Evolutionary conservation across 805 yeast genomes (phyloP).

Genomic region (Starmera dryadoides): DNA sequence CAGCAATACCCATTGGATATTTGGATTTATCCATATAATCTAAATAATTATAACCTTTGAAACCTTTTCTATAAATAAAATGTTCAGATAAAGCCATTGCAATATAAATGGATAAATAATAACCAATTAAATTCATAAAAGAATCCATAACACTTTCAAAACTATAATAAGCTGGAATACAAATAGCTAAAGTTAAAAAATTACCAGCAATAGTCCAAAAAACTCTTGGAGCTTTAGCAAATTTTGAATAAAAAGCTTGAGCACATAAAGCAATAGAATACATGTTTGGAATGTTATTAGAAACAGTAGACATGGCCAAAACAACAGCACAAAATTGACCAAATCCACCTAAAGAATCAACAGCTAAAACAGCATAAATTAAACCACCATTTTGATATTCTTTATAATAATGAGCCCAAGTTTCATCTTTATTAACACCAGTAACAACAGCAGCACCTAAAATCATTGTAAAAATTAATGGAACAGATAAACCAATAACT

Average conservation of each 20-base stretch:
- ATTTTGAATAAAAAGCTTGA: conserved; percentile 75
- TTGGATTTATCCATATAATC: conserved; percentile 49
- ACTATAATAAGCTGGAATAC: conserved; percentile 80
- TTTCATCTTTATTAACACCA: conserved; percentile 42
- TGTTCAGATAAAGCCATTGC: conserved; percentile 77
- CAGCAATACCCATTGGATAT: conserved; percentile 75
- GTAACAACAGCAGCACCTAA: conserved; percentile 85
- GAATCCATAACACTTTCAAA: conserved; percentile 69
- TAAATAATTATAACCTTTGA: conserved; percentile 52
- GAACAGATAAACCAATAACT: conserved; percentile 54
- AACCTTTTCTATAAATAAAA: conserved; percentile 64
- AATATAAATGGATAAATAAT: conserved; percentile 83
- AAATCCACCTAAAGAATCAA: conserved; percentile 76
- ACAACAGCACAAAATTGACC: conserved; percentile 87
- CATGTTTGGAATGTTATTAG: conserved; percentile 91
- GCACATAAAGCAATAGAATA: conserved; percentile 85
- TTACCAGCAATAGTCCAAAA: conserved; percentile 77
- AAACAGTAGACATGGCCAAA: conserved; percentile 77
- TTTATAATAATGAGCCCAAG: conserved; percentile 44
- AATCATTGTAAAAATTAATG: conserved; percentile 65
- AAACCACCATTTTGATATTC: conserved; percentile 71
- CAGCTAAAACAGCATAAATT: conserved; percentile 68
- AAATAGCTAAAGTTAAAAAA: conserved; percentile 70
- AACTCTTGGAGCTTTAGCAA: conserved; percentile 72
- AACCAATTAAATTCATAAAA: conserved; percentile 88